Conservation (phyloP, 2,329 filamentous ascomycete species). For the Aspergillus sclerotialis region DNA sequence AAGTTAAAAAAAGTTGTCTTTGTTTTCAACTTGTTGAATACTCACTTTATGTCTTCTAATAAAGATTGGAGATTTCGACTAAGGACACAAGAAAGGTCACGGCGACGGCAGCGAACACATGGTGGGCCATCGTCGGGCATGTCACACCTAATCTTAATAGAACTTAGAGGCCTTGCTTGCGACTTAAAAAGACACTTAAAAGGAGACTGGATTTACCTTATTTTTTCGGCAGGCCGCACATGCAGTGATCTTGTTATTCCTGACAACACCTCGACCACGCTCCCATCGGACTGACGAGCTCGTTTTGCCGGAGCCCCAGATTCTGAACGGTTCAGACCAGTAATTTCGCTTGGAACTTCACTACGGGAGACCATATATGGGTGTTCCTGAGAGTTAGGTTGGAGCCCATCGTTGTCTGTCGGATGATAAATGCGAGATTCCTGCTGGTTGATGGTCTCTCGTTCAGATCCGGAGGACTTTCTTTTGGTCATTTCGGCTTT, state of each 20-base stretch:
- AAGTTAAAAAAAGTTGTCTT: not conserved
- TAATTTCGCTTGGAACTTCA: no score
- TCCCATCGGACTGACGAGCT: conserved; percentile 5
- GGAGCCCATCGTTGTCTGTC: no score
- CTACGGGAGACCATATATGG: no score
- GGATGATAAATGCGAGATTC: no score
- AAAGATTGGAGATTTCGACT: conserved; percentile 42
- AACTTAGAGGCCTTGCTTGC: not conserved
- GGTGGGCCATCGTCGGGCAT: conserved; percentile 41
- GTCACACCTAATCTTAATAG: conserved; percentile 37
- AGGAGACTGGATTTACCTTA: conserved; percentile 32
- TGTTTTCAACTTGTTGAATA: not conserved
- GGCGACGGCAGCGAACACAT: conserved; percentile 41
- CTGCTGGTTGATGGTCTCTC: no score
- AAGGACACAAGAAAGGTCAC: conserved; percentile 40
- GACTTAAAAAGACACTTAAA: no score
- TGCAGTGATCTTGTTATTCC: conserved; percentile 36
- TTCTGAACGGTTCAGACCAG: no score
- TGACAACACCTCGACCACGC: conserved; percentile 15
- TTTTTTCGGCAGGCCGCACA: conserved; percentile 47
- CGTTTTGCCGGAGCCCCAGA: no score
- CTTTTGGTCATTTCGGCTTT: no score
- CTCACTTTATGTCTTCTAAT: conserved; percentile 37
- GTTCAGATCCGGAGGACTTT: no score
- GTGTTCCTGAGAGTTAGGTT: no score